phyloP scores from a whole-genome alignment of 345 rosid genomes.

The Populus euphratica region DNA sequence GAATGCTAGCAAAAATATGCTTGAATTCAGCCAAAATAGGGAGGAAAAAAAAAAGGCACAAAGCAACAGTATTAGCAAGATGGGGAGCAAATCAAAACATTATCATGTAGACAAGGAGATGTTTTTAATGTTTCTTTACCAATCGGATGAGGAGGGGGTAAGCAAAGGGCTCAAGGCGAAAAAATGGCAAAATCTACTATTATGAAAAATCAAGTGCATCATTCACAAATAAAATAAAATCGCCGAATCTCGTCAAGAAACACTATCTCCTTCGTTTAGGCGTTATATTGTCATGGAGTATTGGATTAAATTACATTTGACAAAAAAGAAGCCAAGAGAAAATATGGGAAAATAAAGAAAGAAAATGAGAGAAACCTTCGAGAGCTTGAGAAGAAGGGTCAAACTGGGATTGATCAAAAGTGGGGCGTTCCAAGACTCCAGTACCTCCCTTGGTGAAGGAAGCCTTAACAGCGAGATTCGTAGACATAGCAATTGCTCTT shows the following conservation, averaged over 20 bases:
- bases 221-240: not conserved
- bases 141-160: not conserved
- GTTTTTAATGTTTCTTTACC: not conserved
- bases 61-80: not conserved
- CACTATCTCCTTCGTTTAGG: not conserved
- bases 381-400: conserved; percentile 29
- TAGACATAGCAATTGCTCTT: not conserved
- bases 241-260: not conserved
- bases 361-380: conserved; percentile 19
- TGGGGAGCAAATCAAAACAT: not conserved
- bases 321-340: too few relatives aligned
- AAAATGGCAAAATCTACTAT: too few relatives aligned
- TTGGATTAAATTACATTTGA: too few relatives aligned
- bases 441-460: conserved; percentile 19
- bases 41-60: not conserved
- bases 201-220: not conserved
- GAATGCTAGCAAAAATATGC: not conserved
- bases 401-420: conserved; percentile 28
- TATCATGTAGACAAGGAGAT: not conserved
- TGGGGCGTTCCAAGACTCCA: conserved; percentile 28
- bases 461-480: not conserved
- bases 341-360: not conserved
- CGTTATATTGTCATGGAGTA: not conserved
- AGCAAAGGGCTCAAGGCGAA: not conserved
- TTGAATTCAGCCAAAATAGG: not conserved